Conservation (phyloP, 2,329 filamentous ascomycete genomes). For the Diaporthe sp. region DNA sequence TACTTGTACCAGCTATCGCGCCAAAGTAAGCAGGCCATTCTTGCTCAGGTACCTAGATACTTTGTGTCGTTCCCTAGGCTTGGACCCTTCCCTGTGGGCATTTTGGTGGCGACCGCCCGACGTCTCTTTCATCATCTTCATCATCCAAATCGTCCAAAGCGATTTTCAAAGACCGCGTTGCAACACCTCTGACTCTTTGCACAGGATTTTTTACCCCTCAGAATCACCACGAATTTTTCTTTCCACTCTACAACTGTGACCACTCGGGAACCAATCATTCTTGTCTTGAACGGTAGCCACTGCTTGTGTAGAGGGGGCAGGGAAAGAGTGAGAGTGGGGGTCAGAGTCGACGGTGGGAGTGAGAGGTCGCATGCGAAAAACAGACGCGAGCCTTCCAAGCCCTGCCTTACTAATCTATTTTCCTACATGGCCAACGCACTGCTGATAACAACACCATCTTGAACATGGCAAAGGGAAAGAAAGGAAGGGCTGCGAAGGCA, state of each 20-base stretch:
- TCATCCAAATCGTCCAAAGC: not conserved
- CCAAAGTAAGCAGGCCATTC: not conserved
- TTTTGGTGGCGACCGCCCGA: not conserved
- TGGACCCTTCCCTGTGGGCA: not conserved
- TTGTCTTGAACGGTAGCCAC: not conserved
- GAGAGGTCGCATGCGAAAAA: not conserved
- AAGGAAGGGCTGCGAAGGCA: conserved; percentile 42
- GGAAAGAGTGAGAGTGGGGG: not conserved
- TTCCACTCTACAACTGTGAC: not conserved
- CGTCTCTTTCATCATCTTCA: not conserved
- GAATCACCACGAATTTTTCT: no score
- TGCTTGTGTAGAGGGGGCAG: not conserved
- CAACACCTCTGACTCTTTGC: not conserved
- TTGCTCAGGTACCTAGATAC: not conserved
- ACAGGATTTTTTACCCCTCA: not conserved
- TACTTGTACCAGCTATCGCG: not conserved
- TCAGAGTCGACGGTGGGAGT: not conserved
- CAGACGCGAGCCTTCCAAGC: not conserved
- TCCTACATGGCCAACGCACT: not conserved
- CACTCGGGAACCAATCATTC: not conserved
- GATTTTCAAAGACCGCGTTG: not conserved
- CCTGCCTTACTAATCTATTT: not conserved
- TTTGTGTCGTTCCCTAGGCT: not conserved
- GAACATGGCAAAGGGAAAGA: conserved; percentile 44
- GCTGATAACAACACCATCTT: not conserved